Evolutionary conservation across 2,329 filamentous ascomycete genomes (phyloP).

Genomic region (Fusarium sp.): DNA sequence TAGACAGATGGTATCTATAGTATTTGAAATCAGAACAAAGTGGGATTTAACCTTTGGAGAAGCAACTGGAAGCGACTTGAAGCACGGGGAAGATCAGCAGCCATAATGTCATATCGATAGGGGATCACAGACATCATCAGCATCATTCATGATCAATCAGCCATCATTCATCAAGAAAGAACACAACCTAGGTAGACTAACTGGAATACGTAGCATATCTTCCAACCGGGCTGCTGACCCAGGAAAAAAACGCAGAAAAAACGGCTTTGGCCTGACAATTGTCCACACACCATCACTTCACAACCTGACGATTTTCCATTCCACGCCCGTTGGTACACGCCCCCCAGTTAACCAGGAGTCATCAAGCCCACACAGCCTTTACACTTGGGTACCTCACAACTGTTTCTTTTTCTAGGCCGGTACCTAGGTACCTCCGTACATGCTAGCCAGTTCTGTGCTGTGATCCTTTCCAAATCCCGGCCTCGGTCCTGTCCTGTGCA

Average conservation of each 20-base stretch:
- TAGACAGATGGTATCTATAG: neutral
- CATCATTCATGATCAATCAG: constrained; percentile 42
- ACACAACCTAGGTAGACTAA: neutral
- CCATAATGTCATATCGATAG: constrained; percentile 23
- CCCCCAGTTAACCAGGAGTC: constrained; percentile 13
- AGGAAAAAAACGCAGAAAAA: constrained; percentile 34
- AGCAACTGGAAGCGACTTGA: constrained; percentile 33
- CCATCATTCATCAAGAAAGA: constrained; percentile 35
- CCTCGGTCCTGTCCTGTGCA: constrained; percentile 32
- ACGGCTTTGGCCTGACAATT: constrained; percentile 37
- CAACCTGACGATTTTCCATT: constrained; percentile 26
- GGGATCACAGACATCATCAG: constrained; percentile 24
- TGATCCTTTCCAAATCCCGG: constrained; percentile 22
- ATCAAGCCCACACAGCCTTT: constrained; percentile 30
- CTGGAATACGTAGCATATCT: constrained; percentile 19
- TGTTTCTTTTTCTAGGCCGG: constrained; percentile 31
- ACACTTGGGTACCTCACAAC: constrained; percentile 26
- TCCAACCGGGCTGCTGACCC: constrained; percentile 33
- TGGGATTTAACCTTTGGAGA: constrained; percentile 4
- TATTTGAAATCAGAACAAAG: constrained; percentile 37
- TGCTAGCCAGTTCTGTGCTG: constrained; percentile 11
- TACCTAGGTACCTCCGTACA: constrained; percentile 20
- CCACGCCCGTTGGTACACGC: constrained; percentile 6
- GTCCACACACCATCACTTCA: constrained; percentile 28
- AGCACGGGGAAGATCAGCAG: constrained; percentile 37